A percentile compares a stretch with the other conserved stretches of the same genome.
These are phyloP conservation scores for Beauveria asiatica DNA, from an alignment of 2,329 filamentous ascomycete species.

Conservation along the genomic window DNA sequence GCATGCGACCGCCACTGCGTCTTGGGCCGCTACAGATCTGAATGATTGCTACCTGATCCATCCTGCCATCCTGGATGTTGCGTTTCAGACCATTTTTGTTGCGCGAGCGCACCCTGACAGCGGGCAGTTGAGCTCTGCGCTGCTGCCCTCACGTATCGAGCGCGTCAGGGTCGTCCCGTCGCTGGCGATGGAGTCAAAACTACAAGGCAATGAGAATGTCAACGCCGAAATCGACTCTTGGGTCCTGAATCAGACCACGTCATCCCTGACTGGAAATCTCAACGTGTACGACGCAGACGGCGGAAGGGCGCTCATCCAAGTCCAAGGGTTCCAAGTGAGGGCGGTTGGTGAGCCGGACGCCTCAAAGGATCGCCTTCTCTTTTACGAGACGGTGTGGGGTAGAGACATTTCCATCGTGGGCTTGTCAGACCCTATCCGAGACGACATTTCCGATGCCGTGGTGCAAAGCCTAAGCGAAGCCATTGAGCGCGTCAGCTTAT, in stretches of 20 bases:
- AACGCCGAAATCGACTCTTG: neutral
- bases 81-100: conserved; percentile 21
- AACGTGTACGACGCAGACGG: neutral
- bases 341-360: neutral
- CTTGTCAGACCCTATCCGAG: neutral
- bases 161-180: neutral
- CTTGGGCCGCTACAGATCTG: neutral
- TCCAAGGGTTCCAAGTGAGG: neutral
- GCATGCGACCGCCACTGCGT: neutral
- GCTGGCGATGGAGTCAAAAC: neutral
- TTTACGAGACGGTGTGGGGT: neutral
- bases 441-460: neutral
- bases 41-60: conserved; percentile 19
- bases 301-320: neutral
- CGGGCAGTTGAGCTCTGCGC: neutral
- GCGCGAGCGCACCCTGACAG: neutral
- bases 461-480: neutral
- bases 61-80: conserved; percentile 24
- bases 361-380: neutral
- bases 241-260: neutral
- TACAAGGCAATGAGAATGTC: neutral
- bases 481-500: neutral
- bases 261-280: neutral
- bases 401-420: neutral
- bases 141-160: neutral